Evolutionary conservation across 129 eudicot species (phyloP).

Genomic region (Apium graveolens): DNA sequence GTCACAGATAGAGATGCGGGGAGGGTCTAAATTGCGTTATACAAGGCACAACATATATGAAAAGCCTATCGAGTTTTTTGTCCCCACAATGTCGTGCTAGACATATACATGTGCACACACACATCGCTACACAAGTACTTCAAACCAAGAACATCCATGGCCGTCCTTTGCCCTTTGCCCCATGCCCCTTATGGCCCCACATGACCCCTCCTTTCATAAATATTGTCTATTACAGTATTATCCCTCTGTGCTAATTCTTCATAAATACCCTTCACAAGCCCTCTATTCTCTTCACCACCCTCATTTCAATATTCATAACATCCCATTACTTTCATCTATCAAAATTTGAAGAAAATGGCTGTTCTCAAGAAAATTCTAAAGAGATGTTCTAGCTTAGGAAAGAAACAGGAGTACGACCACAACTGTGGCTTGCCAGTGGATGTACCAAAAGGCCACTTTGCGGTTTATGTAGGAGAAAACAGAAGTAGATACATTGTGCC

Average conservation of each 20-base stretch:
- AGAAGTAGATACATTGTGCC: conserved; percentile 10
- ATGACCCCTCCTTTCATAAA: conserved; percentile 6
- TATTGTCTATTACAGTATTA: not conserved
- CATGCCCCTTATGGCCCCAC: conserved; percentile 18
- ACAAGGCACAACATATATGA: conserved; percentile 27
- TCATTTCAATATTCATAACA: not conserved
- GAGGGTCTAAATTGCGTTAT: conserved; percentile 16
- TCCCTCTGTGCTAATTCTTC: conserved; percentile 5
- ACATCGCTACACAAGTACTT: no score
- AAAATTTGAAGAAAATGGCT: conserved; percentile 7
- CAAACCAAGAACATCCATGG: conserved; percentile 30
- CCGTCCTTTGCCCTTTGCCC: conserved; percentile 32
- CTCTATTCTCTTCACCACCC: conserved; percentile 21
- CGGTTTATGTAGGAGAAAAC: conserved; percentile 10
- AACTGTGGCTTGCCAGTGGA: not conserved
- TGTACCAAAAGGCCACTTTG: conserved; percentile 12
- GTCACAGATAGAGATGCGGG: conserved; percentile 2
- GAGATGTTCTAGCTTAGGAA: conserved; percentile 16
- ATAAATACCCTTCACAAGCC: conserved; percentile 50
- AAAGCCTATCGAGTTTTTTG: conserved; percentile 32
- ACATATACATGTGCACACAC: conserved; percentile 21
- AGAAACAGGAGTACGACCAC: conserved; percentile 33
- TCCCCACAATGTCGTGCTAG: conserved; percentile 47
- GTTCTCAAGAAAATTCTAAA: conserved; percentile 17
- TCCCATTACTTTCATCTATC: not conserved